Conservation (phyloP, 129 eudicot genomes). For the Flaveria trinervia region DNA sequence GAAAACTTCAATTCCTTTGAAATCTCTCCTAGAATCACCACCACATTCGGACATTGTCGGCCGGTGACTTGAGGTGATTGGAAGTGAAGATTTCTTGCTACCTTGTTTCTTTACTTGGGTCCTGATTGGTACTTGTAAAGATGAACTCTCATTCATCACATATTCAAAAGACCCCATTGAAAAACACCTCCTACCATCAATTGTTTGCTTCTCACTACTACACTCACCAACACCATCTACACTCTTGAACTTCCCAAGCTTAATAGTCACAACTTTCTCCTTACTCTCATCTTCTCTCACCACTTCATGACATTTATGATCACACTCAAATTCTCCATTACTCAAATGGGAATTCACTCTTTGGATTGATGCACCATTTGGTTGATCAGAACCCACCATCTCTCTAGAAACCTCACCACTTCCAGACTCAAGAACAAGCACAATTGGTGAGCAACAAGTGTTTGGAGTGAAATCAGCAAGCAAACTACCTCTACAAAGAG, state of each 20-base stretch:
- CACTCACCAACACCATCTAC: slow-evolving; percentile 43
- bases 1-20: slow-evolving; percentile 35
- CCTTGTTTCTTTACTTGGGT: slow-evolving; percentile 58
- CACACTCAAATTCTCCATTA: slow-evolving; percentile 35
- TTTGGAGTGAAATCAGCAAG: slow-evolving; percentile 46
- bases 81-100: slow-evolving; percentile 44
- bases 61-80: slow-evolving; percentile 48
- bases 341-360: slow-evolving; percentile 50
- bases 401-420: slow-evolving; percentile 61
- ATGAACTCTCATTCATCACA: slow-evolving; percentile 69
- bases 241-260: slow-evolving; percentile 76
- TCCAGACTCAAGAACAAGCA: slow-evolving; percentile 34
- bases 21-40: slow-evolving; percentile 67
- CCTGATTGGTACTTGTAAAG: slow-evolving; percentile 70
- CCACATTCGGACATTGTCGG: slow-evolving; percentile 78
- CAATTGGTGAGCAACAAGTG: slow-evolving; percentile 49
- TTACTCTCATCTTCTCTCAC: slow-evolving; percentile 36
- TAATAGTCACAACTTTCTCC: slow-evolving; percentile 63
- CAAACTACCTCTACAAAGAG: slow-evolving; percentile 76
- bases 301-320: slow-evolving; percentile 19
- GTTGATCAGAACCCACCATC: slow-evolving; percentile 23
- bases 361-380: slow-evolving; percentile 33
- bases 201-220: slow-evolving; percentile 26
- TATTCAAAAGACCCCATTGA: slow-evolving; percentile 96
- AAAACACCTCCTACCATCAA: slow-evolving; percentile 75